These are phyloP conservation scores for Leccinum uliginosum DNA, from an alignment of 768 basidiomycete genomes.

Conservation along the genomic window DNA sequence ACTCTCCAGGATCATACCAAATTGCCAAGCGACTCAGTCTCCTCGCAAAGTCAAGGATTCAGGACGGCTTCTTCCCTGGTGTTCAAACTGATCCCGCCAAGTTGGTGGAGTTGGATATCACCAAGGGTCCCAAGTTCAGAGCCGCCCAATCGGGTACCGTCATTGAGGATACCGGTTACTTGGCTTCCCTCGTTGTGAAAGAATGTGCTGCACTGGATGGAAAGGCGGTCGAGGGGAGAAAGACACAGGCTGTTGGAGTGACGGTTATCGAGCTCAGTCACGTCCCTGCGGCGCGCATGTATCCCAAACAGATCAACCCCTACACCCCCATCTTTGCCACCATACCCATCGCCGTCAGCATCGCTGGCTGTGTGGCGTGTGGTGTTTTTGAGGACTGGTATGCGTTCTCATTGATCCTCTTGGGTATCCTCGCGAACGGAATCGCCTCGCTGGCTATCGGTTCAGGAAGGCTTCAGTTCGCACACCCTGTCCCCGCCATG, in stretches of 20 bases:
- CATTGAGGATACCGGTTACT: slow-evolving; percentile 29
- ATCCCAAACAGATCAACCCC: slow-evolving; percentile 16
- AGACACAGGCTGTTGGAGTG: slow-evolving; percentile 21
- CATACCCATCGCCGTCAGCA: slow-evolving; percentile 29
- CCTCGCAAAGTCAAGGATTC: slow-evolving; percentile 32
- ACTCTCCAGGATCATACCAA: slow-evolving; percentile 34
- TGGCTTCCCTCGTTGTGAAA: slow-evolving; percentile 28
- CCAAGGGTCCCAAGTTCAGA: slow-evolving; percentile 30
- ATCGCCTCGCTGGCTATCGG: slow-evolving; percentile 32
- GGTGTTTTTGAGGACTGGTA: slow-evolving; percentile 32
- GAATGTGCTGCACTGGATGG: slow-evolving; percentile 15
- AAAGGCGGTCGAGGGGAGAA: slow-evolving; percentile 20
- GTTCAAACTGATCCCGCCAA: slow-evolving; percentile 29
- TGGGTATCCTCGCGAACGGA: slow-evolving; percentile 31
- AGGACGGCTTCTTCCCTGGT: slow-evolving; percentile 33
- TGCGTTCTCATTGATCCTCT: slow-evolving; percentile 31
- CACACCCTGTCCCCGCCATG: slow-evolving; percentile 23
- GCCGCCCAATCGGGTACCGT: slow-evolving; percentile 31
- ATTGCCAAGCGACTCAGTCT: slow-evolving; percentile 32
- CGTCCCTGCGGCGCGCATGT: slow-evolving; percentile 14
- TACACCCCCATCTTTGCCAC: slow-evolving; percentile 25
- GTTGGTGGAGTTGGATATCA: slow-evolving; percentile 30
- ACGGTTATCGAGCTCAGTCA: slow-evolving; percentile 27
- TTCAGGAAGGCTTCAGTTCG: slow-evolving; percentile 27
- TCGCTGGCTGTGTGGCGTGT: slow-evolving; percentile 26